Percentiles rank a stretch among this genome's conserved stretches.
Evolutionary conservation across 2,329 filamentous ascomycete genomes (phyloP).

Genomic region (Epichloe bromicola): DNA sequence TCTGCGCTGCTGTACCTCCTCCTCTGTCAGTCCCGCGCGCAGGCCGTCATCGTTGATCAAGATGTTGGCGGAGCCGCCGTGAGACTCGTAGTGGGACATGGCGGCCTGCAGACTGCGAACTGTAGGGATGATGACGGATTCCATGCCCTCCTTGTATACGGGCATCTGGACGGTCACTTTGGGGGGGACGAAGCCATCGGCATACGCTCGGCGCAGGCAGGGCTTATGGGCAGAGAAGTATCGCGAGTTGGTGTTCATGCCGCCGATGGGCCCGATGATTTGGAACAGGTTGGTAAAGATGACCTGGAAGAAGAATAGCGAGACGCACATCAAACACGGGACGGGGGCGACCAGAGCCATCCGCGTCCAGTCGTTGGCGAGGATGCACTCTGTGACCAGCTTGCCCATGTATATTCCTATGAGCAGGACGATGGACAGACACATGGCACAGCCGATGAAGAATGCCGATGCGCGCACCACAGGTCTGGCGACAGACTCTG

Average conservation of each 20-base stretch:
- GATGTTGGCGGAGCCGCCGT: slow-evolving; percentile 34
- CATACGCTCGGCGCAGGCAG: slow-evolving; percentile 19
- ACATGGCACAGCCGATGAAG: slow-evolving; percentile 25
- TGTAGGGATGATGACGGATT: slow-evolving; percentile 33
- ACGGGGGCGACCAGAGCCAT: slow-evolving; percentile 22
- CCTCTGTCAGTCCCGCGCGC: slow-evolving; percentile 33
- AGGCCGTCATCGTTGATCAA: slow-evolving; percentile 53
- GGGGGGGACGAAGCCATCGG: slow-evolving; percentile 22
- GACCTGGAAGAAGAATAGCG: slow-evolving; percentile 31
- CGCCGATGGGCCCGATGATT: slow-evolving; percentile 35
- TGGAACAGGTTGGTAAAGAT: slow-evolving; percentile 28
- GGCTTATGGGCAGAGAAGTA: slow-evolving; percentile 29
- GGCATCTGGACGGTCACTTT: slow-evolving; percentile 23
- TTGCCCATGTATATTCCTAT: slow-evolving; percentile 24
- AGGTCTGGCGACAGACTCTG: slow-evolving; percentile 29
- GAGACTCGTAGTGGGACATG: slow-evolving; percentile 36
- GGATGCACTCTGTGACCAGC: slow-evolving; percentile 24
- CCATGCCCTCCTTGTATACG: slow-evolving; percentile 29
- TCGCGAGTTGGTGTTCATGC: slow-evolving; percentile 28
- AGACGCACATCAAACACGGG: slow-evolving; percentile 22
- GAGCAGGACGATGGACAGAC: slow-evolving; percentile 24
- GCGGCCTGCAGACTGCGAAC: slow-evolving; percentile 34
- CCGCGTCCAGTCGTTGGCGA: slow-evolving; percentile 25
- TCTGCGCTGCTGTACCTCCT: slow-evolving; percentile 26
- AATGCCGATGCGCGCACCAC: slow-evolving; percentile 23